Evolutionary conservation across 805 yeast genomes (phyloP).

Genomic region (Metschnikowia borealis): DNA sequence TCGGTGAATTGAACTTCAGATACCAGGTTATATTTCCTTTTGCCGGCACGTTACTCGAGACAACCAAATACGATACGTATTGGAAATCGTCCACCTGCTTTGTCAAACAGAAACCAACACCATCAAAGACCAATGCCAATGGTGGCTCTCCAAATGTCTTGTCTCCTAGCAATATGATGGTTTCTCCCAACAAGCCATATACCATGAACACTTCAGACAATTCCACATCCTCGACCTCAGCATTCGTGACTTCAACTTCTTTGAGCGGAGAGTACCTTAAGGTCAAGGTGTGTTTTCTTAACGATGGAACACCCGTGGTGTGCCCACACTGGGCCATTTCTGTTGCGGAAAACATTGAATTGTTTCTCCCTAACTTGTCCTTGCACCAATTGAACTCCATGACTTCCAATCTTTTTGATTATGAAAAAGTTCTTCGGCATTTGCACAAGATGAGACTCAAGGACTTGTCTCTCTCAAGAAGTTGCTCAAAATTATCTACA

Average conservation of each 20-base stretch:
- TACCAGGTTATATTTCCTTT: conserved; percentile 89
- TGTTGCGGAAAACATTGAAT: conserved; percentile 45
- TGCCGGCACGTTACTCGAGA: conserved; percentile 76
- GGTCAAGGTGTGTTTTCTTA: conserved; percentile 63
- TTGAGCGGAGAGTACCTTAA: conserved; percentile 75
- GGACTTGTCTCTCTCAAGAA: conserved; percentile 39
- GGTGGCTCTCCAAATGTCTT: conserved; percentile 25
- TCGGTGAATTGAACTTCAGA: conserved; percentile 75
- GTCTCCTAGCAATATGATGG: conserved; percentile 38
- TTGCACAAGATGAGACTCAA: conserved; percentile 33
- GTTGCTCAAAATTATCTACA: conserved; percentile 44
- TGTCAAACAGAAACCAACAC: conserved; percentile 26
- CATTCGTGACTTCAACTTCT: conserved; percentile 89
- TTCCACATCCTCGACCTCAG: conserved; percentile 30
- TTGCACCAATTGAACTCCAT: conserved; percentile 41
- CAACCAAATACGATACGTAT: conserved; percentile 90
- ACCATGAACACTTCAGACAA: conserved; percentile 7
- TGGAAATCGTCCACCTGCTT: conserved; percentile 85
- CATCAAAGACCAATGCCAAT: conserved; percentile 30
- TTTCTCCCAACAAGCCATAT: conserved; percentile 14
- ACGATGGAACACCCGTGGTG: conserved; percentile 83
- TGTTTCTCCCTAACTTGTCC: conserved; percentile 62
- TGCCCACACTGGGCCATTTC: conserved; percentile 64
- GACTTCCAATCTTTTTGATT: conserved; percentile 38
- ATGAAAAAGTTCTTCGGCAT: conserved; percentile 36